Evolutionary conservation across 1,284 basidiomycete genomes (phyloP), one percentile per base, ranked within the genome.

Genomic region (Amylostereum chailletii): DNA sequence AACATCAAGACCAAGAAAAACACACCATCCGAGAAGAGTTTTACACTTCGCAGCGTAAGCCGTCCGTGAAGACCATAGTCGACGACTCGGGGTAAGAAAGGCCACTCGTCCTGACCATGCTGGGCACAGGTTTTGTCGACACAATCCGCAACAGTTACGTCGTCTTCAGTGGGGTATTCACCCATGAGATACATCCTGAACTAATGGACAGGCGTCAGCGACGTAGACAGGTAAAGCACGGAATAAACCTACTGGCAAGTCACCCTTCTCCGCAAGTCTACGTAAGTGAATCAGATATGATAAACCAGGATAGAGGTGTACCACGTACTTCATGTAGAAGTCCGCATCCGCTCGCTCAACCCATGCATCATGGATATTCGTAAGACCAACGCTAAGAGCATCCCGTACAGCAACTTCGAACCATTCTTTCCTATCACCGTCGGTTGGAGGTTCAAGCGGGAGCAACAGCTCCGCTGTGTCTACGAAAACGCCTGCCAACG

Each of bases 151-250:
- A 19, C 19, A 19, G 19, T 19, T 19, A 19, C 19, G 19, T 19
- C 19, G 19, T 19, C 19, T 19, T 19, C 19, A 19, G 19, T 19
- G 19, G 19, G 19, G 19, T 19, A 19, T 56, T 76, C 65, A 1
- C 76, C 86, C 89, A 94, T 92, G 36, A 84, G 71, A 60, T 91
- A 91, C 47, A 91, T 72, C 1, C 87, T 77, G 38, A 87, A 75
- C 82, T 89, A 47, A 34, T 5, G 6, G 42, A n/a, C 45, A 45
- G 31, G 27, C 30, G 34, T 41, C 6, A 36, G 33, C 34, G 42
- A 27, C 19, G 19, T 45, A 19, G 34, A 42, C 9, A 45, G 26
- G 11, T 7, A 34, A 31, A 33, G 39, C 29, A 31, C 52, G 46
- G 46, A 29, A 48, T 3, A 1, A 6, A 65, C 78, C 50, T 54